Evolutionary conservation across 2,329 filamentous ascomycete species (phyloP).

Genomic region (Hansfordia pulvinata): DNA sequence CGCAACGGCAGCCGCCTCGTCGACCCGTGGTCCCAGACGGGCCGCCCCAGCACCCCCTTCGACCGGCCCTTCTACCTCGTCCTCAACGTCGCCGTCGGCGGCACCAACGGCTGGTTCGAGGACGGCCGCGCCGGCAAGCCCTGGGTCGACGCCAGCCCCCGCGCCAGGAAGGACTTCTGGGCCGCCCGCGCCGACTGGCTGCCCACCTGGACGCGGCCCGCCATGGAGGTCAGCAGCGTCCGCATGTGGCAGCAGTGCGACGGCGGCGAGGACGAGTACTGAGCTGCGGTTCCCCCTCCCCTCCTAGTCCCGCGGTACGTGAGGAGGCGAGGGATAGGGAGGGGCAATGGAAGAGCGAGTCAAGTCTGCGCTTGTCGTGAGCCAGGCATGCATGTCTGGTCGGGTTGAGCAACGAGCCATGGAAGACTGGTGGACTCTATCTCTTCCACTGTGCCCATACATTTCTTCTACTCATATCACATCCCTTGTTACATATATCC

Average conservation of each 20-base stretch:
- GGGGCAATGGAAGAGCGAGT: no score
- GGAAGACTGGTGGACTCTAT: no score
- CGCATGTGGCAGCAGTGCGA: slow-evolving; percentile 59
- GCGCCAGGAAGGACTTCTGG: slow-evolving; percentile 69
- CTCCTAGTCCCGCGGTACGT: no score
- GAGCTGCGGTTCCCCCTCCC: no score
- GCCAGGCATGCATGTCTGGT: no score
- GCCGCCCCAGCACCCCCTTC: slow-evolving; percentile 53
- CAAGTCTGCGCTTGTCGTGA: no score
- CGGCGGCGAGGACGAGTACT: slow-evolving; percentile 37
- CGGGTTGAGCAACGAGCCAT: no score
- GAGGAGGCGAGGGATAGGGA: no score
- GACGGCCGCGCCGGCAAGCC: slow-evolving; percentile 62
- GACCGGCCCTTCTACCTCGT: slow-evolving; percentile 67
- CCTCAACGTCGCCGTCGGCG: slow-evolving; percentile 62
- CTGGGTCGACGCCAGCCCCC: slow-evolving; percentile 57
- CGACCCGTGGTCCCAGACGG: slow-evolving; percentile 51
- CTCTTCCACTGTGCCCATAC: no score
- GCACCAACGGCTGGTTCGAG: slow-evolving; percentile 73
- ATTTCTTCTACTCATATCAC: no score
- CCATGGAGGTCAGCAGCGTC: slow-evolving; percentile 57
- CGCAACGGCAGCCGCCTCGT: slow-evolving; percentile 51
- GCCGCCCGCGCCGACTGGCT: slow-evolving; percentile 49
- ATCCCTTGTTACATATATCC: no score
- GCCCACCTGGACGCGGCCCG: slow-evolving; percentile 56